phyloP scores from a whole-genome alignment of 768 basidiomycete genomes.

The Hysterangium stoloniferum region DNA sequence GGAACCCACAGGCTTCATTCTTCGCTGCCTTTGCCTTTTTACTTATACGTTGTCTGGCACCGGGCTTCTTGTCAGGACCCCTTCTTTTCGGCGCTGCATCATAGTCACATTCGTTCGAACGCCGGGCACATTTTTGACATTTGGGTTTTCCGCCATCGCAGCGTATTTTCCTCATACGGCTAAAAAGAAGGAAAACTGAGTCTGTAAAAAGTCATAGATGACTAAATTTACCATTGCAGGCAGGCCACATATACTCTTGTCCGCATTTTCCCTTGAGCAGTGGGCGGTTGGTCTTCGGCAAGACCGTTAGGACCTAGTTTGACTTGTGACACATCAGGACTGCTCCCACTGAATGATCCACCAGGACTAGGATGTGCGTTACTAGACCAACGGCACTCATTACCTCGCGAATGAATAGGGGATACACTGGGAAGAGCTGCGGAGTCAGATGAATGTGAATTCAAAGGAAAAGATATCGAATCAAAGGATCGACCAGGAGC shows the following conservation, averaged over 20 bases:
- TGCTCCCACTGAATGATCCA: background rate
- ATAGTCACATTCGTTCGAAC: slow-evolving; percentile 52
- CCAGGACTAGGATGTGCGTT: background rate
- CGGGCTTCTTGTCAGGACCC: slow-evolving; percentile 74
- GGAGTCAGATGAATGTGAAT: background rate
- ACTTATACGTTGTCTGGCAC: slow-evolving; percentile 58
- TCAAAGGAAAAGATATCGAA: slow-evolving; percentile 1
- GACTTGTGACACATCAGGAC: background rate
- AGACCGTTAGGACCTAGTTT: slow-evolving; percentile 25
- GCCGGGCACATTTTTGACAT: slow-evolving; percentile 65
- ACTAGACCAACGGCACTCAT: background rate
- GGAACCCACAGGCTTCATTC: slow-evolving; percentile 24
- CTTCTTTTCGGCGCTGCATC: slow-evolving; percentile 69
- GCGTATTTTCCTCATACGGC: slow-evolving; percentile 71
- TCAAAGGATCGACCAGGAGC: slow-evolving; percentile 1
- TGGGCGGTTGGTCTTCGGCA: slow-evolving; percentile 70
- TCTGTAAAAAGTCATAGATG: slow-evolving; percentile 9
- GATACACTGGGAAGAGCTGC: background rate
- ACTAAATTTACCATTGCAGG: slow-evolving; percentile 53
- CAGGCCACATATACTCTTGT: slow-evolving; percentile 75
- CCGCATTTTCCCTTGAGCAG: slow-evolving; percentile 71
- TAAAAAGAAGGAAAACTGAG: slow-evolving; percentile 22
- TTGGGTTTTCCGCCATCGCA: slow-evolving; percentile 75
- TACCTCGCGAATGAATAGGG: background rate
- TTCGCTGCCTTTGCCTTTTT: slow-evolving; percentile 18